These are phyloP conservation scores for Clonostachys byssicola DNA, from an alignment of 2,329 filamentous ascomycete species.

Conservation along the genomic window DNA sequence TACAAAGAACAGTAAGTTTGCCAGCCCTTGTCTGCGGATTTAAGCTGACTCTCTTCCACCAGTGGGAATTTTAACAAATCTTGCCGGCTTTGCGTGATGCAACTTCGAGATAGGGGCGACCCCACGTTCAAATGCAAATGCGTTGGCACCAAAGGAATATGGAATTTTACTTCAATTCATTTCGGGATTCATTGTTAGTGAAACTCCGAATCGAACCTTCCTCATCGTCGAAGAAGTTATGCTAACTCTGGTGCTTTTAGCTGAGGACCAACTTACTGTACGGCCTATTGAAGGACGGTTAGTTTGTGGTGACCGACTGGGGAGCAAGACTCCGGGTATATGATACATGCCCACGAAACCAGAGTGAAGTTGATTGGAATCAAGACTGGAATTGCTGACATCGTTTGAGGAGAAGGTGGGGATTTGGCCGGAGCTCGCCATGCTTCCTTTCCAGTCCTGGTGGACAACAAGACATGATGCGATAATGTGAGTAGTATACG, in stretches of 20 bases:
- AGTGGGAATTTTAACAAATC: conserved; percentile 12
- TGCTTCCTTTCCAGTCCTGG: no score
- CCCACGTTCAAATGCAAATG: conserved; percentile 12
- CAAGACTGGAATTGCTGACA: not conserved
- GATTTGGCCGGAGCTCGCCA: no score
- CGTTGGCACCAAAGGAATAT: conserved; percentile 1
- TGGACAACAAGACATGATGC: no score
- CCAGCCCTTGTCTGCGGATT: conserved; percentile 2
- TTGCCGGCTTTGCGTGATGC: conserved; percentile 12
- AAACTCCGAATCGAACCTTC: not conserved
- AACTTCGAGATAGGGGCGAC: not conserved
- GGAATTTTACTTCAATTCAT: conserved; percentile 6
- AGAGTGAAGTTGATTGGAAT: no score
- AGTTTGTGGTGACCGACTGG: conserved; percentile 10
- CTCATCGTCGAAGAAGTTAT: not conserved
- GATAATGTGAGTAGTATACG: no score
- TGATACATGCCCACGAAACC: no score
- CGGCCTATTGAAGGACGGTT: conserved; percentile 8
- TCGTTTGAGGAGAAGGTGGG: no score
- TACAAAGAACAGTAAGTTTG: conserved; percentile 10
- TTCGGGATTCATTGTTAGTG: conserved; percentile 7
- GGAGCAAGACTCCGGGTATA: conserved; percentile 4
- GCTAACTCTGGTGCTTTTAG: conserved; percentile 1
- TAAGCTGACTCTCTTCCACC: not conserved
- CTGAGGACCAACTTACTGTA: conserved; percentile 6